Evolutionary conservation across 2,329 filamentous ascomycete species (phyloP).

Genomic region (Neobulgaria alba): DNA sequence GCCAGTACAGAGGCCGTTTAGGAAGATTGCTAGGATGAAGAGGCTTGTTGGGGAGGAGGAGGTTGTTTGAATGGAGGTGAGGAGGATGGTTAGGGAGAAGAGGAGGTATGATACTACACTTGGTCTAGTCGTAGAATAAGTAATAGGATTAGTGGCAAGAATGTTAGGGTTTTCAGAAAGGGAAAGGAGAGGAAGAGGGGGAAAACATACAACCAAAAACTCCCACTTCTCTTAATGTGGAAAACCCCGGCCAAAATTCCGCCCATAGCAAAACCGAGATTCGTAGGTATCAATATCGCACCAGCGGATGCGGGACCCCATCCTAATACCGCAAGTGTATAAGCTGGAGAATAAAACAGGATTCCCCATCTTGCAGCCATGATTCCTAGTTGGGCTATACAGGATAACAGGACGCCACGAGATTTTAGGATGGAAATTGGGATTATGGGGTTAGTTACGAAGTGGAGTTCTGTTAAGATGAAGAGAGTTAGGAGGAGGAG

Average conservation of each 20-base stretch:
- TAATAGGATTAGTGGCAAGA: too few species aligned
- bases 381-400: slow-evolving; percentile 63
- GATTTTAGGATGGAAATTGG: slow-evolving; percentile 62
- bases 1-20: slow-evolving; percentile 66
- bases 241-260: slow-evolving; percentile 65
- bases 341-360: slow-evolving; percentile 73
- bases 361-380: slow-evolving; percentile 78
- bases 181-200: background rate
- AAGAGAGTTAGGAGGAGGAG: slow-evolving; percentile 43
- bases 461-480: slow-evolving; percentile 51
- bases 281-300: slow-evolving; percentile 71
- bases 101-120: slow-evolving; percentile 50
- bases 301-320: slow-evolving; percentile 64
- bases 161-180: slow-evolving; percentile 4
- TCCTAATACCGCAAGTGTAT: slow-evolving; percentile 66
- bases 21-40: slow-evolving; percentile 54
- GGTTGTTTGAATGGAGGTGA: slow-evolving; percentile 47
- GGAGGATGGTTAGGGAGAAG: slow-evolving; percentile 52
- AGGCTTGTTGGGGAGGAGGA: slow-evolving; percentile 39
- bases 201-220: slow-evolving; percentile 54
- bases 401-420: slow-evolving; percentile 63
- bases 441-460: slow-evolving; percentile 64
- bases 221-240: slow-evolving; percentile 64
- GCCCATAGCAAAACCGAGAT: slow-evolving; percentile 67
- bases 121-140: too few species aligned